Evolutionary conservation across 2,329 filamentous ascomycete species (phyloP).

Genomic region (Venturia pyrina): DNA sequence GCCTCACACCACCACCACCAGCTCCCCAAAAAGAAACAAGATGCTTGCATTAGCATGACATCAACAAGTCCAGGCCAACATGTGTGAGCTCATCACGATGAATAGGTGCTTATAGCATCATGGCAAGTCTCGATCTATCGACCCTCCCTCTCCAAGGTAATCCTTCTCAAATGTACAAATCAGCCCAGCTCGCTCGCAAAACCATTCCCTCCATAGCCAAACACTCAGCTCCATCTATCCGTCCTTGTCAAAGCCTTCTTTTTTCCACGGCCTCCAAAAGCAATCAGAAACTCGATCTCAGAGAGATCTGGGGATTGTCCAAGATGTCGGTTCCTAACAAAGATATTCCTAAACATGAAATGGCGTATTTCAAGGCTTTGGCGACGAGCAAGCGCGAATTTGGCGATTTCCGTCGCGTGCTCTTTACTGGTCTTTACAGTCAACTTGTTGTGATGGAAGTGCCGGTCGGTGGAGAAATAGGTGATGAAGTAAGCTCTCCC

Average conservation of each 20-base stretch:
- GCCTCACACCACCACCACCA: neutral
- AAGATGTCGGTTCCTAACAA: slow-evolving; percentile 6
- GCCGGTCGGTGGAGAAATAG: slow-evolving; percentile 53
- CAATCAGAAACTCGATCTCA: neutral
- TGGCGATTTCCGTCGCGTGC: slow-evolving; percentile 49
- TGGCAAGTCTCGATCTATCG: neutral
- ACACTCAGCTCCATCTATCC: neutral
- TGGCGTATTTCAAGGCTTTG: slow-evolving; percentile 52
- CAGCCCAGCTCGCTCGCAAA: neutral
- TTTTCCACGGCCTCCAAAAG: neutral
- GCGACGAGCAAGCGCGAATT: slow-evolving; percentile 45
- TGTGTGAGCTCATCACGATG: neutral
- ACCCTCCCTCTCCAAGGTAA: neutral
- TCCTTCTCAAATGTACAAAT: neutral
- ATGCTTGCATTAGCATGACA: neutral
- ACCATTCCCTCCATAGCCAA: neutral
- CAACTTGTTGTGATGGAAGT: slow-evolving; percentile 58
- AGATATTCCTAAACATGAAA: slow-evolving; percentile 30
- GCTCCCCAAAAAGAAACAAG: neutral
- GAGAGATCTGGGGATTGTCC: neutral
- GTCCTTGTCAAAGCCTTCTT: neutral
- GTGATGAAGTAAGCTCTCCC: slow-evolving; percentile 45
- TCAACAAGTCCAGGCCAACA: neutral
- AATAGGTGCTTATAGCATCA: neutral
- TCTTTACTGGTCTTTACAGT: slow-evolving; percentile 53